Evolutionary conservation across 176 grass and related monocot genomes (phyloP), one percentile per base, ranked within the genome.

Genomic region (Oryza glaberrima): DNA sequence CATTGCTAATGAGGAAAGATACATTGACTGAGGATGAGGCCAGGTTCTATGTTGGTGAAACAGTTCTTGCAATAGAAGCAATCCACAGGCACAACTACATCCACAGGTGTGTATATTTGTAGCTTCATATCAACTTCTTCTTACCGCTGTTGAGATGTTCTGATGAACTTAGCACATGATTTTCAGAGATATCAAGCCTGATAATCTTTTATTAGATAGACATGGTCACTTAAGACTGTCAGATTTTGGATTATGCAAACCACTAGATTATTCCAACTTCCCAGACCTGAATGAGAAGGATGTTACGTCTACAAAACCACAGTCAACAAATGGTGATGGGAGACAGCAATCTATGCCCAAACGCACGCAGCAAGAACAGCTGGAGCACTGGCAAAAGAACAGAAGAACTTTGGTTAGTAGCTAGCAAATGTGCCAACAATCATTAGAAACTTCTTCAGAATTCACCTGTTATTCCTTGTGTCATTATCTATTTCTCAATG

Each of bases 121-220:
- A 51, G 15, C 16, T 40, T 28, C 9, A 6, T n/a, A 46, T 19
- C 16, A 6, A 20, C 34, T 75, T 25, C 10, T 9, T 35, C 47
- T 26, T 45, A 15, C 19, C 26, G 4, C 16, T 47, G n/a, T 69
- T 72, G n/a, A 35, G 16, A 9, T 81, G 16, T 64, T 88, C 34
- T 78, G 46, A 66, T 75, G 77, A 83, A 68, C 77, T 63, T 3
- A 23, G 47, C 68, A 8, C 72, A 67, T 90, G 71, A 70, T 78
- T 81, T 77, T 82, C 90, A 99, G 93, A 90, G 96, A 99, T 91
- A 94, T 99, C 91, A 99, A 99, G 79, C 96, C 96, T 85, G 96
- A 99, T 84, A 99, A 99, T 89, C 81, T 99, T 64, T 89, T 96
- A 78, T 89, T 98, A 73, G 96, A 98, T 80, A 94, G 78, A 88